Conservation (phyloP, 2,329 filamentous ascomycete species). For the Arthrinium phaeospermum region DNA sequence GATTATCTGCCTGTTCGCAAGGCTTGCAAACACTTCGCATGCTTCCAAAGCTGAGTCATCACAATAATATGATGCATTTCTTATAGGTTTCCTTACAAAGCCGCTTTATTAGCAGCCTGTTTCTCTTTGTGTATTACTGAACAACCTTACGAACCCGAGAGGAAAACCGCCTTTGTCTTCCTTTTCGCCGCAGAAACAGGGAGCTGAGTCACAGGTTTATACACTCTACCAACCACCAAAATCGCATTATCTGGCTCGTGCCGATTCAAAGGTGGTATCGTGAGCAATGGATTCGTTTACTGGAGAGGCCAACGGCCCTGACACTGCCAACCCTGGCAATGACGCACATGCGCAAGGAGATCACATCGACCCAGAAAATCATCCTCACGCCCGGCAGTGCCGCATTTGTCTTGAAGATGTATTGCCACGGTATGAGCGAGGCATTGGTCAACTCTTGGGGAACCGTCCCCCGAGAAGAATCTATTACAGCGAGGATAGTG, state of each 20-base stretch:
- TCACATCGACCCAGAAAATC: conserved; percentile 14
- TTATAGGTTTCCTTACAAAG: conserved; percentile 9
- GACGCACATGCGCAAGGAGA: background rate
- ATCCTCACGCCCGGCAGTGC: conserved; percentile 20
- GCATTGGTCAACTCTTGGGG: conserved; percentile 2
- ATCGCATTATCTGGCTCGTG: background rate
- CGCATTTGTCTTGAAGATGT: conserved; percentile 15
- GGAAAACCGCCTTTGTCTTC: background rate
- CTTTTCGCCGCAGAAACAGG: background rate
- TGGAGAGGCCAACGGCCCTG: background rate
- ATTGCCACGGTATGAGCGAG: conserved; percentile 2
- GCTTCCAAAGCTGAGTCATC: conserved; percentile 5
- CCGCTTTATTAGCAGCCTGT: background rate
- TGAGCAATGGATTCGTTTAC: background rate
- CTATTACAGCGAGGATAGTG: conserved; percentile 78
- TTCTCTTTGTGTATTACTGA: background rate
- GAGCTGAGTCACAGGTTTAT: background rate
- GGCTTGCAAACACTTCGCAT: background rate
- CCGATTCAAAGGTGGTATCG: background rate
- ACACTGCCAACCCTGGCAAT: background rate
- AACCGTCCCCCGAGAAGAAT: conserved; percentile 22
- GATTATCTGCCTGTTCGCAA: background rate
- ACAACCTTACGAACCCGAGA: background rate
- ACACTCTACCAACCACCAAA: background rate
- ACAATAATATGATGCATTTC: conserved; percentile 2